Base-by-base conservation (phyloP, 768 basidiomycete genomes). In the Dioszegia hungarica region DNA sequence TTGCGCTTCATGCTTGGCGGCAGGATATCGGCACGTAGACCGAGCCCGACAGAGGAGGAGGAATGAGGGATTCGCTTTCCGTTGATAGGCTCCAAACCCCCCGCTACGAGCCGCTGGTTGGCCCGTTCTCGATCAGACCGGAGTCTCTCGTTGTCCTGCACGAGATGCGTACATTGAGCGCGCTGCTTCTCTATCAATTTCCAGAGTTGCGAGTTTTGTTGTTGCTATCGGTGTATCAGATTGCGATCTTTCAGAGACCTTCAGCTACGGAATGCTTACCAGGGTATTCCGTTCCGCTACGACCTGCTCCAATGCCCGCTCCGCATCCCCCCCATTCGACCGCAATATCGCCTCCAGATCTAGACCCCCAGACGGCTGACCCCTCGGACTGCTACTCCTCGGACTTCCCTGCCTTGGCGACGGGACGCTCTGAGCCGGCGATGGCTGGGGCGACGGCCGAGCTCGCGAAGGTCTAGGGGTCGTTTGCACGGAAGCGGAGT, bases 101-200 rank as follows among this genome's bases (percentile, higher is more conserved):
- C 60, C 6, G 56, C 37, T 17, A 54, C 12, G n/a, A 72, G 43
- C 17, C 59, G 49, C 14, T 27, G 31, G 38, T 64, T 78, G 53
- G 80, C 87, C 9, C 80, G 72, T 68, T 92, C 90, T 17, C 91
- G 82, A 73, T 94, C 91, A 11, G 79, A 79, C 14, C 91, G 81
- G 48, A 94, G 82, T 53, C 91, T 83, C 63, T 93, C 90, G 40
- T 90, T 80, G 66, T 94, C 90, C 77, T 88, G 88, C 73, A 87
- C 79, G 54, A 89, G 83, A 55, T 87, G 84, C 58, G 82, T 84
- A 71, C 88, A 88, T n/a, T 85, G 88, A 20, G 83, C 76, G 54
- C 89, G 83, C 75, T 92, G 89, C 74, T 91, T 93, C 81, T 93
- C 90, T 71, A 94, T 86, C 61, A 93, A 82, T 76, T 92, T 93